Conservation (phyloP, 2,329 filamentous ascomycete genomes). For the Trichoderma guizhouense region DNA sequence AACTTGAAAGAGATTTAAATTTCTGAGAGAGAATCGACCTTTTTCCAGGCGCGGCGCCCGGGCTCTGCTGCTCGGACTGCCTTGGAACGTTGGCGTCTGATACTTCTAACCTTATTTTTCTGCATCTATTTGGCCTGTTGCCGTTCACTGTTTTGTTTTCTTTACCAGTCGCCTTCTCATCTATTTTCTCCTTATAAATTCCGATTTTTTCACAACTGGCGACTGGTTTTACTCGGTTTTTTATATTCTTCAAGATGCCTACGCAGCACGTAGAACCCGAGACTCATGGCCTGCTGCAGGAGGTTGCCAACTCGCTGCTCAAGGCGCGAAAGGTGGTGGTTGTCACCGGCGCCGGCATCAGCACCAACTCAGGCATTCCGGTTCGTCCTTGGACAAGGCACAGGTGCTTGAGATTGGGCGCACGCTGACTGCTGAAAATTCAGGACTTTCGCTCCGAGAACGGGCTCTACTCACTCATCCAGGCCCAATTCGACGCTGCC, state of each 20-base stretch:
- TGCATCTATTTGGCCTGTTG: not conserved
- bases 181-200: not conserved
- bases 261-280: slow-evolving; percentile 53
- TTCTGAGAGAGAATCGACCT: not conserved
- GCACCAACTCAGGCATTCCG: slow-evolving; percentile 72
- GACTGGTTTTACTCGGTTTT: not conserved
- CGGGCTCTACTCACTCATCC: slow-evolving; percentile 69
- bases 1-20: not conserved
- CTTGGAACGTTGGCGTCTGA: not conserved
- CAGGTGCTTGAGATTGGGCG: not conserved
- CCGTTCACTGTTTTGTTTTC: not conserved
- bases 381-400: slow-evolving; percentile 40
- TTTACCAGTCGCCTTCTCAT: not conserved
- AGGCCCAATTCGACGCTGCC: slow-evolving; percentile 60
- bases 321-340: slow-evolving; percentile 68
- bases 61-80: slow-evolving; percentile 1
- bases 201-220: not conserved
- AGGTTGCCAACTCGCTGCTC: slow-evolving; percentile 61
- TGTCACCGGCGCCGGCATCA: slow-evolving; percentile 70
- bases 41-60: not conserved
- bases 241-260: slow-evolving; percentile 47
- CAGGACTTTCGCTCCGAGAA: slow-evolving; percentile 71
- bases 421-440: slow-evolving; percentile 19
- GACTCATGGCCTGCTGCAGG: slow-evolving; percentile 55
- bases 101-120: not conserved